phyloP scores from a whole-genome alignment of 1,284 basidiomycete genomes.

The Dichomitus squalens region DNA sequence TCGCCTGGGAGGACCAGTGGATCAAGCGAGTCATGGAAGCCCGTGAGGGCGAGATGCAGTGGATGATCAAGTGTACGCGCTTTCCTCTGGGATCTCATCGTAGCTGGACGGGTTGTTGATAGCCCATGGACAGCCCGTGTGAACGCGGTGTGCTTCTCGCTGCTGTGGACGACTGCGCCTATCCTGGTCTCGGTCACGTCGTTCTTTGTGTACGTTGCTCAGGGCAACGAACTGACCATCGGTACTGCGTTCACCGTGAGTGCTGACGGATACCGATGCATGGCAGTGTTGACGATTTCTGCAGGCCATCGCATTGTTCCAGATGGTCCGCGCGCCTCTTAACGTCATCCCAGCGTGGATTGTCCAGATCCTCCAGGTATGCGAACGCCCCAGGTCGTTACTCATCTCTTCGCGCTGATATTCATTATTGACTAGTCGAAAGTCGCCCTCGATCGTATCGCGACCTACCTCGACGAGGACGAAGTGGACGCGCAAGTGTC shows the following conservation, averaged over 20 bases:
- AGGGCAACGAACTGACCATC: conserved; percentile 67
- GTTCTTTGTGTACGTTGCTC: conserved; percentile 63
- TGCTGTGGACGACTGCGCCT: conserved; percentile 68
- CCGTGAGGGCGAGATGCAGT: conserved; percentile 62
- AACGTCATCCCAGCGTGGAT: conserved; percentile 73
- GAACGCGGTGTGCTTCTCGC: conserved; percentile 64
- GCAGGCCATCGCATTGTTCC: conserved; percentile 70
- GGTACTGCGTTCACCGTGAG: conserved; percentile 72
- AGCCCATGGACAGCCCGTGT: conserved; percentile 50
- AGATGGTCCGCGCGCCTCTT: conserved; percentile 72
- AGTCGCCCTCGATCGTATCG: conserved; percentile 80
- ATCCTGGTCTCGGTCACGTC: conserved; percentile 71
- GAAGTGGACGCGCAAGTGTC: conserved; percentile 55
- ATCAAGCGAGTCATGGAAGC: conserved; percentile 60
- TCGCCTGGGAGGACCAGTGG: conserved; percentile 83
- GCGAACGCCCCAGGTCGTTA: conserved; percentile 4
- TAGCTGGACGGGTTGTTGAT: neutral
- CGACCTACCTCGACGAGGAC: conserved; percentile 80
- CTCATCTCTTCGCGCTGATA: conserved; percentile 19
- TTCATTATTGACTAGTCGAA: conserved; percentile 43
- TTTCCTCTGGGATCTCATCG: neutral
- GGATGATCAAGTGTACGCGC: conserved; percentile 66
- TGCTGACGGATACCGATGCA: conserved; percentile 6
- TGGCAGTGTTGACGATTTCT: neutral
- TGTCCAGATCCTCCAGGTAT: conserved; percentile 60